These are phyloP conservation scores for Penicillium brevicompactum DNA, from an alignment of 2,329 filamentous ascomycete genomes.

Conservation along the genomic window DNA sequence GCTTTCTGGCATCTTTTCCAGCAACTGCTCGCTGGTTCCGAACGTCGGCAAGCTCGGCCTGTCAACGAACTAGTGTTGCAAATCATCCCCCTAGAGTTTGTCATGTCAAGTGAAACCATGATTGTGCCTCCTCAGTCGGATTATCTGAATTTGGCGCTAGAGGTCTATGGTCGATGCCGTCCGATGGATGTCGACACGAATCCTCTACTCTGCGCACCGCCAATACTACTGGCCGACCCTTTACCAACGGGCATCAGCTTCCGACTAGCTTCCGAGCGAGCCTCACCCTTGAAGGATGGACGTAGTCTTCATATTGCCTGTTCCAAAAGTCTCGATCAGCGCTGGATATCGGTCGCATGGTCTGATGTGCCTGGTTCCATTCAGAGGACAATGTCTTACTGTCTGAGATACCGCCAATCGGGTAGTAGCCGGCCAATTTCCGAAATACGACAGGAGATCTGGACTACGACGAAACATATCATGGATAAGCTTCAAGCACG, in stretches of 20 bases:
- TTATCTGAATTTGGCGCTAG: constrained; percentile 55
- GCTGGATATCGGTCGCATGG: constrained; percentile 64
- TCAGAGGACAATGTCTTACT: constrained; percentile 58
- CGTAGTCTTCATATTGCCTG: constrained; percentile 62
- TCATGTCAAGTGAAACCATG: constrained; percentile 55
- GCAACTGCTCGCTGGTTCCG: constrained; percentile 49
- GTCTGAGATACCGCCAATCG: constrained; percentile 46
- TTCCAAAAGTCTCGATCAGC: constrained; percentile 56
- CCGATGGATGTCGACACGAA: constrained; percentile 40
- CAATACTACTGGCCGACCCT: constrained; percentile 56
- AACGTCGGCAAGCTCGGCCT: constrained; percentile 32
- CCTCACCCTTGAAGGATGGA: constrained; percentile 59
- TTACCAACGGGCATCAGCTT: constrained; percentile 59
- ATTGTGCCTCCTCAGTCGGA: constrained; percentile 53
- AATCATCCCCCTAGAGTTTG: constrained; percentile 58
- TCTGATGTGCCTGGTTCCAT: constrained; percentile 59
- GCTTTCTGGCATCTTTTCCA: constrained; percentile 61
- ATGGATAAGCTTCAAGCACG: constrained; percentile 54
- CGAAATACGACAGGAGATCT: constrained; percentile 59
- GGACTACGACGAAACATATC: constrained; percentile 59
- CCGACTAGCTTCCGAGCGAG: constrained; percentile 54
- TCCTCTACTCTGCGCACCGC: constrained; percentile 52
- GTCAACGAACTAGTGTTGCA: constrained; percentile 58
- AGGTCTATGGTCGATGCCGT: constrained; percentile 61
- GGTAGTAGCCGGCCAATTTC: constrained; percentile 39